Evolutionary conservation across 192 early-diverging fungal genomes (phyloP), one percentile per base, ranked within the genome.

Genomic region (Mortierella claussenii): DNA sequence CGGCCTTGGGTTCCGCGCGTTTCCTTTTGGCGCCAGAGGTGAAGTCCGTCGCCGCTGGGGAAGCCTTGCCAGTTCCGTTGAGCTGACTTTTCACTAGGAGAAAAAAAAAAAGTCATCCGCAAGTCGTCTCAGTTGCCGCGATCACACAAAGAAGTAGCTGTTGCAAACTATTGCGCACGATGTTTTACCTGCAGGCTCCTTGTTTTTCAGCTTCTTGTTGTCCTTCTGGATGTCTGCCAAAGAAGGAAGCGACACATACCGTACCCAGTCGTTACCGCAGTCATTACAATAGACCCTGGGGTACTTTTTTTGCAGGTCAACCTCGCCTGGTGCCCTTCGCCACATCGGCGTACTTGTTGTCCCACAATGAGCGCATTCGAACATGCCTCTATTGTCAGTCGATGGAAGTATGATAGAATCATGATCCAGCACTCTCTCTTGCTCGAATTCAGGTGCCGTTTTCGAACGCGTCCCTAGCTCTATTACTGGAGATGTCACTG

Each of bases 261-360:
- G 85, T 10, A 87, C 45, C 87, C 87, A 89, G 45, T 87, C 82
- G 32, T 70, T 74, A 30, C 85, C 85, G 58, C 87, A 89, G 18
- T 80, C 78, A 36, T 86, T 74, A 50, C 87, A 89, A 23, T 84
- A 59, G 0, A 84, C 83, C 28, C 55, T 42, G 4, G 73, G 69
- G 18, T 65, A 43, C 32, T 81, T 80, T 36, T 80, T 80, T 55
- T 66, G 55, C 26, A 66, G 55, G 24, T 85, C 80, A 0, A 67
- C 74, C 30, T 85, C 82, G 12, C 79, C 78, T 10, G 81, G 80
- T 17, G 71, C 50, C 27, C 82, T 55, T 30, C 81, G 74, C 82
- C 82, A 80, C 12, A 80, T 24, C 0, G 51, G 13, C 3, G 81
- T 79, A 12, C 55, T 59, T 2, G 70, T 71, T 12, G 70, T 75